A percentile compares a stretch with the other conserved stretches of the same genome.
Conservation (phyloP, 1,139 yeast species). For the Candida albicans region DNA sequence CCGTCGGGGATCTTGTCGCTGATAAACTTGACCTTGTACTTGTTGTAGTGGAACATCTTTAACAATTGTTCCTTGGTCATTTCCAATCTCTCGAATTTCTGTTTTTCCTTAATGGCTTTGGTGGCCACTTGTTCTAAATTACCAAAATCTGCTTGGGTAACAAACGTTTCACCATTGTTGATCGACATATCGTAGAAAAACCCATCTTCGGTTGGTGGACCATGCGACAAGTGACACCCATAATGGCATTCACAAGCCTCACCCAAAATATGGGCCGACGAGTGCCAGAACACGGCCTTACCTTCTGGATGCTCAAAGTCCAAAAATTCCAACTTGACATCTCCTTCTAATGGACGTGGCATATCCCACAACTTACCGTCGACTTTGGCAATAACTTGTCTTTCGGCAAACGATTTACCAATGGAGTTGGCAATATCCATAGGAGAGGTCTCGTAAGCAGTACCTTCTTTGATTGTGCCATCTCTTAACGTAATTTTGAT, state of each 20-base stretch:
- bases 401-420: slow-evolving; percentile 79
- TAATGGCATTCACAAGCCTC: slow-evolving; percentile 96
- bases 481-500: slow-evolving; percentile 84
- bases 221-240: slow-evolving; percentile 84
- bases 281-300: slow-evolving; percentile 96
- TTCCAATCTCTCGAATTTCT: slow-evolving; percentile 90
- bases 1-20: slow-evolving; percentile 92
- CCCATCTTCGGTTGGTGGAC: slow-evolving; percentile 98
- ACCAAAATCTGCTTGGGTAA: slow-evolving; percentile 80
- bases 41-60: slow-evolving; percentile 93
- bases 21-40: slow-evolving; percentile 89
- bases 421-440: slow-evolving; percentile 79
- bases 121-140: slow-evolving; percentile 86
- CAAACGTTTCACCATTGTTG: slow-evolving; percentile 71
- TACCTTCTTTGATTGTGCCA: slow-evolving; percentile 76
- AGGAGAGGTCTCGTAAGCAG: slow-evolving; percentile 89
- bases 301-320: slow-evolving; percentile 81
- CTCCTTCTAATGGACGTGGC: slow-evolving; percentile 87
- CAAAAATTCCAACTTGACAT: slow-evolving; percentile 65
- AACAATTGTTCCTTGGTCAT: slow-evolving; percentile 89
- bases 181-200: slow-evolving; percentile 97
- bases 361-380: slow-evolving; percentile 92
- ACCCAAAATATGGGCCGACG: slow-evolving; percentile 97
- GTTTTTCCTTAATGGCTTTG: slow-evolving; percentile 92
- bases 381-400: slow-evolving; percentile 88